Percentiles rank a stretch among this genome's conserved stretches.
phyloP scores from a whole-genome alignment of 306 rosid genomes.

The Geum urbanum region DNA sequence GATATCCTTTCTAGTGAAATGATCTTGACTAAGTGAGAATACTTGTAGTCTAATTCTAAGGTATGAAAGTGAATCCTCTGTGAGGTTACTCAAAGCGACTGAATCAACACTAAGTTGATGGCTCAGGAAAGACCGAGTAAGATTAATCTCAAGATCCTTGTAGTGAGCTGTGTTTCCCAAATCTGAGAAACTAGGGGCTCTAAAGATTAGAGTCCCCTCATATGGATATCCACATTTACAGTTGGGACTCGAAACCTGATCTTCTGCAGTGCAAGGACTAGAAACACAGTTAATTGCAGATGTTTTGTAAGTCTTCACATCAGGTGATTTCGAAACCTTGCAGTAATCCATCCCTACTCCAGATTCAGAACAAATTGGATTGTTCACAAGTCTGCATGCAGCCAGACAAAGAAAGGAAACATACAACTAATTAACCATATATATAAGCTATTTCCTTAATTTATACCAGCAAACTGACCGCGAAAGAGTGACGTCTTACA shows the following conservation, averaged over 20 bases:
- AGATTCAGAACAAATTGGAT: constrained; percentile 42
- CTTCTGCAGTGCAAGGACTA: constrained; percentile 27
- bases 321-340: constrained; percentile 15
- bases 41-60: constrained; percentile 37
- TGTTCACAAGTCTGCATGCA: constrained; percentile 54
- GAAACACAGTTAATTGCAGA: constrained; percentile 34
- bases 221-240: constrained; percentile 71
- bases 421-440: too few relatives aligned
- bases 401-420: neutral
- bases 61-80: constrained; percentile 20
- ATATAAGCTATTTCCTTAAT: neutral
- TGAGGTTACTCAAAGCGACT: constrained; percentile 37
- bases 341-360: constrained; percentile 29
- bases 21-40: constrained; percentile 43
- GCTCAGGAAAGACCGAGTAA: constrained; percentile 6
- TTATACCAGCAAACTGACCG: neutral
- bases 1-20: constrained; percentile 44
- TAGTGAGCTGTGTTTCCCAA: constrained; percentile 29
- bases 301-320: constrained; percentile 23
- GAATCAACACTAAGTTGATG: constrained; percentile 40
- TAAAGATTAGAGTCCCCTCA: constrained; percentile 46
- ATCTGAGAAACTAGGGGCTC: constrained; percentile 57
- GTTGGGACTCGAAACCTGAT: constrained; percentile 49
- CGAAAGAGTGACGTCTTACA: constrained; percentile 19
- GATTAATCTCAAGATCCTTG: constrained; percentile 23